Evolutionary conservation across 352 stramenopile genomes (phyloP).

Genomic region (Detonula confervacea): DNA sequence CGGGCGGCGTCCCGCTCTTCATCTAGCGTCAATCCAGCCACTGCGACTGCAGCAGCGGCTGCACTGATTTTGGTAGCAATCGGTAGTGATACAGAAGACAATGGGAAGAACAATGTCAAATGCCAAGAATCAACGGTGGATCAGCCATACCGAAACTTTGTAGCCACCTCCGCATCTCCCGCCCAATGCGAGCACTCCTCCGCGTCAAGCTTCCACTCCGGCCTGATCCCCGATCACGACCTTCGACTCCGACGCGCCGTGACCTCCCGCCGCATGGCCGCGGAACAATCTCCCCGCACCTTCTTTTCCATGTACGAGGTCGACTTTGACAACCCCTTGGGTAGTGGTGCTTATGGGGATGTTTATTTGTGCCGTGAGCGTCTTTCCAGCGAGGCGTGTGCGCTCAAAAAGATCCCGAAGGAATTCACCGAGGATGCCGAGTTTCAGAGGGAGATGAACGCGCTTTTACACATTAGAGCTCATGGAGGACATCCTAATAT

Average conservation of each 20-base stretch:
- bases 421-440: conserved; percentile 68
- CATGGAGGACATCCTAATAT: conserved; percentile 73
- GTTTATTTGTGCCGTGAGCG: conserved; percentile 71
- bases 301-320: conserved; percentile 69
- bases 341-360: conserved; percentile 72
- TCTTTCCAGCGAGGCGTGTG: conserved; percentile 57
- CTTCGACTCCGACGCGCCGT: conserved; percentile 34
- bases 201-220: conserved; percentile 1
- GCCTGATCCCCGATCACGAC: conserved; percentile 31
- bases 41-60: conserved; percentile 10
- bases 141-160: conserved; percentile 1
- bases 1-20: conserved; percentile 6
- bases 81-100: background rate
- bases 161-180: conserved; percentile 7
- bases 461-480: conserved; percentile 68
- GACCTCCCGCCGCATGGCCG: conserved; percentile 44
- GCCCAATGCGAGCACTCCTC: conserved; percentile 39
- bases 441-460: conserved; percentile 78
- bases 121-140: background rate
- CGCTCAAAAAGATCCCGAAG: conserved; percentile 84
- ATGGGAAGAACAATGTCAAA: background rate
- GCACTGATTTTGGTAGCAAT: conserved; percentile 24
- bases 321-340: conserved; percentile 67
- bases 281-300: conserved; percentile 16
- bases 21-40: conserved; percentile 1